Base-by-base conservation (phyloP, 164 flowering plant species). In the Amborella trichopoda region DNA sequence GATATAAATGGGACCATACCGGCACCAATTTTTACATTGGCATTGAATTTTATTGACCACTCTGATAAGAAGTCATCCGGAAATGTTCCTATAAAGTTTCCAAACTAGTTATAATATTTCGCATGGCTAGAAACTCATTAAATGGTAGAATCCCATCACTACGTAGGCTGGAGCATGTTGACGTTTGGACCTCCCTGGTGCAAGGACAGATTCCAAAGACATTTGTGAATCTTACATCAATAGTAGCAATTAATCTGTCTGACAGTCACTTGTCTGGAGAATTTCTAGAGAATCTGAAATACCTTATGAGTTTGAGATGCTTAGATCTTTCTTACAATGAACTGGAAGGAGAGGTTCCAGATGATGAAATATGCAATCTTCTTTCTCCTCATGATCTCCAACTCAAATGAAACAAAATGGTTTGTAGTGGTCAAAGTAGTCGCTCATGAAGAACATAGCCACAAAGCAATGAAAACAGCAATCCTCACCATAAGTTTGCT, bases 71-170 rank as follows among this genome's bases (percentile, higher is more conserved):
- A 38, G 3, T 48, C 66, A 2, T 63, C 67, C 0, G 71, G 67
- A 13, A 40, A 37, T 33, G 60, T 68, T 44, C 68, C 71, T 22
- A 68, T 11, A 64, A 54, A 11, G 45, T 47, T 16, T 72, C 70
- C 41, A 1, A 34, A 2, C 20, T 27, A 12, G 28, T 72, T 47
- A 53, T 51, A 20, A 11, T 8, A n/a, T 52, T 68, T 6, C n/a
- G 40, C 21, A 26, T 72, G 55, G 49, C 25, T 1, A 49, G 40
- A 1, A 68, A 68, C 24, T 19, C 2, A 10, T 60, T 68, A n/a
- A n/a, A n/a, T n/a, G n/a, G n/a, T n/a, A n/a, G n/a, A n/a, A n/a
- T n/a, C n/a, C n/a, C n/a, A n/a, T n/a, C n/a, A n/a, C n/a, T n/a
- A n/a, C n/a, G n/a, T n/a, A n/a, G n/a, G n/a, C n/a, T n/a, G n/a